Base-by-base conservation (phyloP, 805 yeast species). In the Candida coquimbonensis region DNA sequence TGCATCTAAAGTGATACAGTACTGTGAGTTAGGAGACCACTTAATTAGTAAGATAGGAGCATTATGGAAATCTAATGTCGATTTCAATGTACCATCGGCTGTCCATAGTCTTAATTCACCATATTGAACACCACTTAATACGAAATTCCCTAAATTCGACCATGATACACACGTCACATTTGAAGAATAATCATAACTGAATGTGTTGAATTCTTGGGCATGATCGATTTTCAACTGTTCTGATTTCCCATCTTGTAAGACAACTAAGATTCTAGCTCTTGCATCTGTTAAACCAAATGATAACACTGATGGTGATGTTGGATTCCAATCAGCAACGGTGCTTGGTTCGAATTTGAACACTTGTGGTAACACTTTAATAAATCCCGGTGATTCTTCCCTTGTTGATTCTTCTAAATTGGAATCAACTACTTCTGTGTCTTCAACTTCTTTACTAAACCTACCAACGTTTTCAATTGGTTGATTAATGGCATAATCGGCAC, bases 81-180 rank as follows among this genome's bases (percentile, higher is more conserved):
- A 81, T 48, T 76, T 69, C 35, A 87, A 66, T 29, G 74, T 72
- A 0, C 96, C 95, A 40, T 78, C 82, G 0, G 76, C 69, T 11
- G 81, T 74, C 95, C 96, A 89, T n/a, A 86, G 68, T 46, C 91
- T 66, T 9, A 89, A 55, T 54, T 84, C 91, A 13, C 96, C 96
- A 55, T 73, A 73, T 45, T 73, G 77, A 2, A 81, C 72, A 3
- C 81, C 84, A 0, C 90, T 83, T 13, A 83, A 70, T 3, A 88
- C 61, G 13, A 71, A 53, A 36, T 74, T 67, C 0, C 95, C 95
- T 44, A 67, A 65, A 1, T 83, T 81, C 12, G 87, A 75, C 95
- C 95, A 87, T 9, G 77, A 51, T 3, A 75, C 44, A 26, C 58
- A 50, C 3, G 72, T 65, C 2, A 71, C 53, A 42, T 62, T 63